phyloP scores from a whole-genome alignment of 768 basidiomycete genomes.

The Rhodotorula diobovata region DNA sequence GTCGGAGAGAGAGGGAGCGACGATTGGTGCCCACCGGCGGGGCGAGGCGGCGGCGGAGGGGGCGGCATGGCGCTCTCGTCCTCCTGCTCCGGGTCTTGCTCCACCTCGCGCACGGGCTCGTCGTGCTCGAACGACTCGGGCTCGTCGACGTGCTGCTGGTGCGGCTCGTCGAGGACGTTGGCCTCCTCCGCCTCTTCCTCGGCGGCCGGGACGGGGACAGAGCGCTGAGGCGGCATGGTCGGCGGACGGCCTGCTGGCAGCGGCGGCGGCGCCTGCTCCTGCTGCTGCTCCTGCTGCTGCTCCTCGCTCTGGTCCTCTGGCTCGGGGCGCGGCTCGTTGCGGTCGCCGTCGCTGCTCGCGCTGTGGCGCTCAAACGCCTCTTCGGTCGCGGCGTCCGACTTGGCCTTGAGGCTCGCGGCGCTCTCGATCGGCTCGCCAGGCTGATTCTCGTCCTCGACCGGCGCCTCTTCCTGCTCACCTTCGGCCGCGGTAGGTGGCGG shows the following conservation, averaged over 20 bases:
- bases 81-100: neutral
- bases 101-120: neutral
- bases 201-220: constrained; percentile 1
- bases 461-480: neutral
- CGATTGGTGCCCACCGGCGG: constrained; percentile 13
- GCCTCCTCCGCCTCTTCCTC: neutral
- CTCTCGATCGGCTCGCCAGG: neutral
- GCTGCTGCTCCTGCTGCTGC: neutral
- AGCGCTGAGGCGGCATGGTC: constrained; percentile 18
- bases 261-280: constrained; percentile 12
- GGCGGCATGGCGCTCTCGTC: constrained; percentile 19
- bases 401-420: neutral
- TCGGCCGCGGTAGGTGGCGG: neutral
- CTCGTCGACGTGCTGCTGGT: constrained; percentile 15
- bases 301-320: neutral
- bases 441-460: neutral
- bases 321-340: neutral
- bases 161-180: neutral
- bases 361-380: neutral
- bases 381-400: neutral
- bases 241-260: constrained; percentile 14
- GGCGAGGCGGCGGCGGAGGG: constrained; percentile 28
- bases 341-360: neutral
- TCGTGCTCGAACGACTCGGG: constrained; percentile 6
- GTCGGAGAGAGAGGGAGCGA: neutral